A percentile compares a stretch with the other conserved stretches of the same genome.
Conservation (phyloP, 2,329 filamentous ascomycete genomes). For the Lachnellula occidentalis region DNA sequence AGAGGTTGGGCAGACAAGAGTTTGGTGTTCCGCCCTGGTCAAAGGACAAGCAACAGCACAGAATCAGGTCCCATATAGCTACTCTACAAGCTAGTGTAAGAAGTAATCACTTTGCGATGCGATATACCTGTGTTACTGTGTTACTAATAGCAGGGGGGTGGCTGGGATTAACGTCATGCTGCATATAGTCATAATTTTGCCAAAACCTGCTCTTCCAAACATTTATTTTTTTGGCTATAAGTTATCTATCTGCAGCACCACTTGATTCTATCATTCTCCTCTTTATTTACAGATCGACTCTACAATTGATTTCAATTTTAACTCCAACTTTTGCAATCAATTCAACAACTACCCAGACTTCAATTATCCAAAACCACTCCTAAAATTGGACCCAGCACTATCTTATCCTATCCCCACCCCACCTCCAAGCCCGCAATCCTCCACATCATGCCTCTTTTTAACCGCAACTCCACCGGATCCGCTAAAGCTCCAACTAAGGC, state of each 20-base stretch:
- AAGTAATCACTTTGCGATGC: no score
- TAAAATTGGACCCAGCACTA: not conserved
- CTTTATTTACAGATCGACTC: not conserved
- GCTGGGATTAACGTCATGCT: not conserved
- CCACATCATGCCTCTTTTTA: conserved; percentile 20
- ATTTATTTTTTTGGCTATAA: not conserved
- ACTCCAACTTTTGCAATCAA: not conserved
- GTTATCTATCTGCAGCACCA: not conserved
- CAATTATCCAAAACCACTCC: not conserved
- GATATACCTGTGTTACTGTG: no score
- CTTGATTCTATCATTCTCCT: not conserved
- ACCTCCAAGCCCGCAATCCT: no score
- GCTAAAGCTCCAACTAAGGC: not conserved
- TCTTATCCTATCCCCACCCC: not conserved
- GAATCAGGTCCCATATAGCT: no score
- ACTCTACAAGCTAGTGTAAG: no score
- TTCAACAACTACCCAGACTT: not conserved
- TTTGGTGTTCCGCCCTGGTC: no score
- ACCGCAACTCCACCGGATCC: not conserved
- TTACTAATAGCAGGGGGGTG: not conserved
- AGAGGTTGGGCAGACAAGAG: no score
- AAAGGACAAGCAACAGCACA: no score
- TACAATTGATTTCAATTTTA: not conserved
- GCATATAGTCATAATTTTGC: not conserved
- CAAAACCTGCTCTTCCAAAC: not conserved